Evolutionary conservation across 257 asterid genomes (phyloP).

Genomic region (Petunia secreta): DNA sequence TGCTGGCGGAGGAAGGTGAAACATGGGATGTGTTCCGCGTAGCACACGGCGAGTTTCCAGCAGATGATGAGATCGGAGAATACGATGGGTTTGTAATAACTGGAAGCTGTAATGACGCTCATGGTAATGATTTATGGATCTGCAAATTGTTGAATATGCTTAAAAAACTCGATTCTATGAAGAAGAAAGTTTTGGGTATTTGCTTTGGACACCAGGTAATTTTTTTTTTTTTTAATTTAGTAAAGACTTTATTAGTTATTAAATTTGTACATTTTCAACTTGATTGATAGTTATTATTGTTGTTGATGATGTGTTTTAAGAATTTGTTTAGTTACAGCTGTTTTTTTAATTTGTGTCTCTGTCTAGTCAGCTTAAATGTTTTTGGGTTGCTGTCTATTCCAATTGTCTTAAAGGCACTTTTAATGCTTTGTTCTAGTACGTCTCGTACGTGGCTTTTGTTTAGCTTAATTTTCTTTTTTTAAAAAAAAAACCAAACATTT

Average conservation of each 20-base stretch:
- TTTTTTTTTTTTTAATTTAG: not conserved
- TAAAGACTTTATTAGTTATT: not conserved
- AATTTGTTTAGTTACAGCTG: conserved; percentile 11
- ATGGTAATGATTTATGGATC: conserved; percentile 83
- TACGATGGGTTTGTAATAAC: conserved; percentile 82
- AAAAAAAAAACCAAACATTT: too few species aligned
- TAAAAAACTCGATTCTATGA: conserved; percentile 59
- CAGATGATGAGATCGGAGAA: conserved; percentile 64
- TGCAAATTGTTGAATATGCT: conserved; percentile 55
- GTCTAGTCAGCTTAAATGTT: too few species aligned
- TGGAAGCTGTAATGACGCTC: conserved; percentile 93
- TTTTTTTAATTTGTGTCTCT: not conserved
- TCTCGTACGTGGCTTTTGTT: too few species aligned
- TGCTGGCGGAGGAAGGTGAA: conserved; percentile 90
- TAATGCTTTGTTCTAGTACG: too few species aligned
- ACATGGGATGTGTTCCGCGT: conserved; percentile 73
- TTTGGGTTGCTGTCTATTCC: too few species aligned
- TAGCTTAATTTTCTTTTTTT: too few species aligned
- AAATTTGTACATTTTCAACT: not conserved
- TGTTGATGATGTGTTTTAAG: too few species aligned
- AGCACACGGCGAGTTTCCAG: conserved; percentile 75
- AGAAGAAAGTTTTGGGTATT: conserved; percentile 77
- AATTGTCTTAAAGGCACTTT: too few species aligned
- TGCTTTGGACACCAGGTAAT: conserved; percentile 97
- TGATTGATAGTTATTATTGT: too few species aligned